Conservation (phyloP, 371 early-diverging fungal species). For the Mucor velutinosus region DNA sequence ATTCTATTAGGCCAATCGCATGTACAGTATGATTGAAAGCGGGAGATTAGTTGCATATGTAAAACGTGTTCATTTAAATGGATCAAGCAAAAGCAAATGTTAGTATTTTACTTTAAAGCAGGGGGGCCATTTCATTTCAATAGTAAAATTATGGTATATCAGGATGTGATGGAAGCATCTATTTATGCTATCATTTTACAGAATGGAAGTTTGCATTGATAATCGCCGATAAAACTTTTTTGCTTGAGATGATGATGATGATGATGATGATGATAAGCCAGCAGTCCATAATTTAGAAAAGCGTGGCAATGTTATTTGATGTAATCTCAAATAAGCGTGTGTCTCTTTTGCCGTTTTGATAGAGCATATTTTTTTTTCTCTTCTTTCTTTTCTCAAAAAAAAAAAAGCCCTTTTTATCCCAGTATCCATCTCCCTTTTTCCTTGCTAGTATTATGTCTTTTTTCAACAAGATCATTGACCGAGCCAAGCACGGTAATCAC, state of each 20-base stretch:
- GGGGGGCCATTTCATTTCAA: neutral
- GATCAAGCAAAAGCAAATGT: too few relatives aligned
- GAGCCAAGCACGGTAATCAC: conserved; percentile 14
- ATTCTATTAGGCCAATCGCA: neutral
- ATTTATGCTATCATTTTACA: neutral
- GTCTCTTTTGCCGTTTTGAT: neutral
- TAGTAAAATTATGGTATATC: too few relatives aligned
- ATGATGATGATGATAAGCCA: neutral
- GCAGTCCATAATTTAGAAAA: neutral
- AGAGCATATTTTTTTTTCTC: conserved; percentile 3
- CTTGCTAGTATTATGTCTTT: conserved; percentile 15
- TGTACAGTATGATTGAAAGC: neutral
- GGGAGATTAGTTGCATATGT: neutral
- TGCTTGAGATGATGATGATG: neutral
- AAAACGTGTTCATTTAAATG: neutral
- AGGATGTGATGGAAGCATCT: neutral
- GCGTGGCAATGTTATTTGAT: neutral
- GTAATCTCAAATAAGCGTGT: neutral
- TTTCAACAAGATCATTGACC: conserved; percentile 23
- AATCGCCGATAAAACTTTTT: neutral
- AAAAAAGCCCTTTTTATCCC: neutral
- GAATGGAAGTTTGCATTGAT: neutral
- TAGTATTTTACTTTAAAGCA: neutral
- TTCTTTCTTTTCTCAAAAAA: neutral
- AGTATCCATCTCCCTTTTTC: neutral